These are phyloP conservation scores for Tuber aestivum DNA, from an alignment of 495 filamentous ascomycete genomes.

Conservation along the genomic window DNA sequence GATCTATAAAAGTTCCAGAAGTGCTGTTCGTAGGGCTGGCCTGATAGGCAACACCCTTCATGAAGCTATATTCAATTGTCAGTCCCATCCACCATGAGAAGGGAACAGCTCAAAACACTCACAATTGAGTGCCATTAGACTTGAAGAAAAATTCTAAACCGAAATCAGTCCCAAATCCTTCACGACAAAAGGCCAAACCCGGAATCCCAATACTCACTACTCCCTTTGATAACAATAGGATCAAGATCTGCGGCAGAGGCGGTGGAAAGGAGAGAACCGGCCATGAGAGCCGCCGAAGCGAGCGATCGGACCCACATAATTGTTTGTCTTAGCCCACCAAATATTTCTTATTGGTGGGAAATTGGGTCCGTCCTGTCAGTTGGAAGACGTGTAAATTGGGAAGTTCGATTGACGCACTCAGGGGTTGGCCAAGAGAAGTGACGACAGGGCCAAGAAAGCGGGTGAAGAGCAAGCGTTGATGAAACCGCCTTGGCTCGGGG, in stretches of 20 bases:
- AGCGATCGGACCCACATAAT: slow-evolving; percentile 26
- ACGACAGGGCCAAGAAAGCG: slow-evolving; percentile 4
- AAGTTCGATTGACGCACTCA: neutral
- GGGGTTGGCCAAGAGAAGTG: slow-evolving; percentile 2
- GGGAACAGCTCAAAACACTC: slow-evolving; percentile 37
- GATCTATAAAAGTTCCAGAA: slow-evolving; percentile 52
- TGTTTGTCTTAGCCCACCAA: neutral
- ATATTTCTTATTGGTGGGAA: slow-evolving; percentile 4
- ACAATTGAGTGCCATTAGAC: slow-evolving; percentile 70
- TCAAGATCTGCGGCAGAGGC: slow-evolving; percentile 55
- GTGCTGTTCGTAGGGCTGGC: slow-evolving; percentile 50
- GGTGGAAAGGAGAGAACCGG: slow-evolving; percentile 46
- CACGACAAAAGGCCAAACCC: neutral
- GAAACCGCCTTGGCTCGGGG: neutral
- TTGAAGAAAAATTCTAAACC: slow-evolving; percentile 68
- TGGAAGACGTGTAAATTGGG: neutral
- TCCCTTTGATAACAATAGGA: slow-evolving; percentile 59
- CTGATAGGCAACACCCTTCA: slow-evolving; percentile 87
- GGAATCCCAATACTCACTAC: slow-evolving; percentile 30
- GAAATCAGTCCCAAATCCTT: slow-evolving; percentile 5
- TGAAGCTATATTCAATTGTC: slow-evolving; percentile 48
- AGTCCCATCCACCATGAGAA: neutral
- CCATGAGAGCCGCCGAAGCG: slow-evolving; percentile 22
- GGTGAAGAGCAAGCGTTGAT: neutral
- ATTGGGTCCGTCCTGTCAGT: slow-evolving; percentile 16